These are phyloP conservation scores for Botrytis fragariae DNA, from an alignment of 2,329 filamentous ascomycete species.

Conservation along the genomic window DNA sequence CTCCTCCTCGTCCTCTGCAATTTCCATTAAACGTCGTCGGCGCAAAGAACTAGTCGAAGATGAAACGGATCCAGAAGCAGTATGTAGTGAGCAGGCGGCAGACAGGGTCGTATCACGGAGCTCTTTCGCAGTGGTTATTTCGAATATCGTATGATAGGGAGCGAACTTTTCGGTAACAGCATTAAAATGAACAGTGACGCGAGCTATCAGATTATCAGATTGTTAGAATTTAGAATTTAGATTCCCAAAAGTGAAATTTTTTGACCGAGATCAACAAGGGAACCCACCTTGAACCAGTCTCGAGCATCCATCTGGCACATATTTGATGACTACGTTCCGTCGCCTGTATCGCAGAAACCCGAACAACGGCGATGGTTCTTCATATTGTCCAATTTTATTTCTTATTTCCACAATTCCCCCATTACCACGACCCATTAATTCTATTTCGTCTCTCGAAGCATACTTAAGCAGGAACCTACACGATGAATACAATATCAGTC, in stretches of 20 bases:
- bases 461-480: slow-evolving; percentile 93
- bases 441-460: slow-evolving; percentile 80
- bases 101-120: slow-evolving; percentile 86
- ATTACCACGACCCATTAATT: slow-evolving; percentile 71
- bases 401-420: slow-evolving; percentile 84
- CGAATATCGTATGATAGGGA: slow-evolving; percentile 82
- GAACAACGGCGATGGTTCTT: slow-evolving; percentile 84
- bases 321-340: slow-evolving; percentile 88
- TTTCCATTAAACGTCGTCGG: slow-evolving; percentile 78
- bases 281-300: slow-evolving; percentile 82
- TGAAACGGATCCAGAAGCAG: slow-evolving; percentile 79
- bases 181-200: slow-evolving; percentile 72
- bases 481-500: slow-evolving; percentile 24
- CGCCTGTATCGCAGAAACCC: slow-evolving; percentile 88
- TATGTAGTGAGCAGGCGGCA: slow-evolving; percentile 83
- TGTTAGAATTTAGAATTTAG: slow-evolving; percentile 10
- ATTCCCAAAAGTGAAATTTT: slow-evolving; percentile 27
- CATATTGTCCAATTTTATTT: slow-evolving; percentile 71
- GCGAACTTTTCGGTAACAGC: slow-evolving; percentile 69
- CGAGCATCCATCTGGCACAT: slow-evolving; percentile 86
- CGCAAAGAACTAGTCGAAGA: slow-evolving; percentile 81
- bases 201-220: slow-evolving; percentile 54
- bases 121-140: slow-evolving; percentile 71
- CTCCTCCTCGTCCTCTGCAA: slow-evolving; percentile 82
- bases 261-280: slow-evolving; percentile 29